Conservation (phyloP, 73 alveolate species). For the Effrenium voratum region DNA sequence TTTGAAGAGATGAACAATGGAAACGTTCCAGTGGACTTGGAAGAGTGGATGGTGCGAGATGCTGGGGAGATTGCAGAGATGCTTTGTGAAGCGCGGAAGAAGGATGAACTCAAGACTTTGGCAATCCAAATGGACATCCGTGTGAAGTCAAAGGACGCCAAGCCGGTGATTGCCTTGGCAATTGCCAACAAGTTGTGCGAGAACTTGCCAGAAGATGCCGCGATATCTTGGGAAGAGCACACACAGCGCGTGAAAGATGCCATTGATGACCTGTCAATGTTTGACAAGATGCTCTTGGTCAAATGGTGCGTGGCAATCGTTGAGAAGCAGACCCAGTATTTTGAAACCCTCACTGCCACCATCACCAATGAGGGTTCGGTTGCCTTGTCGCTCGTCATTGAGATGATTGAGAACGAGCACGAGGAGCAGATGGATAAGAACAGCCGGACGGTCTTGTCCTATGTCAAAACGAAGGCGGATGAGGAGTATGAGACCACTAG, state of each 20-base stretch:
- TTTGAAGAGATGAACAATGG: background rate
- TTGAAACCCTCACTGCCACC: background rate
- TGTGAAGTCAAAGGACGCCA: background rate
- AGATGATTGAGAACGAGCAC: background rate
- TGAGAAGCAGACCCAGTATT: background rate
- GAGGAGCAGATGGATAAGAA: background rate
- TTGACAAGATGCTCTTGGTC: conserved; percentile 5
- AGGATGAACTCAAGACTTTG: background rate
- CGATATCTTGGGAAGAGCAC: background rate
- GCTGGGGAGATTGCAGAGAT: conserved; percentile 2
- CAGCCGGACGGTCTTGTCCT: background rate
- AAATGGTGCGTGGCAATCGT: background rate
- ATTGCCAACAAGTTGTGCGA: background rate
- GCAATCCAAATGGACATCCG: background rate
- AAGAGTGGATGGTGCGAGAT: background rate
- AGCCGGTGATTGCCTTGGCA: conserved; percentile 10
- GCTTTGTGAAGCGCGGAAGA: background rate
- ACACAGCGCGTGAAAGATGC: background rate
- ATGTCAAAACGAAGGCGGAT: background rate
- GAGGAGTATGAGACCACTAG: background rate
- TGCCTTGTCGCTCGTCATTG: background rate
- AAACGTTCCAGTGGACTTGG: background rate
- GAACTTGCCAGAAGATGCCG: background rate
- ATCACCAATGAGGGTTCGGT: background rate
- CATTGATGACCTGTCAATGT: background rate